Base-by-base conservation (phyloP, 371 early-diverging fungal genomes). In the Zancudomyces culisetae region DNA sequence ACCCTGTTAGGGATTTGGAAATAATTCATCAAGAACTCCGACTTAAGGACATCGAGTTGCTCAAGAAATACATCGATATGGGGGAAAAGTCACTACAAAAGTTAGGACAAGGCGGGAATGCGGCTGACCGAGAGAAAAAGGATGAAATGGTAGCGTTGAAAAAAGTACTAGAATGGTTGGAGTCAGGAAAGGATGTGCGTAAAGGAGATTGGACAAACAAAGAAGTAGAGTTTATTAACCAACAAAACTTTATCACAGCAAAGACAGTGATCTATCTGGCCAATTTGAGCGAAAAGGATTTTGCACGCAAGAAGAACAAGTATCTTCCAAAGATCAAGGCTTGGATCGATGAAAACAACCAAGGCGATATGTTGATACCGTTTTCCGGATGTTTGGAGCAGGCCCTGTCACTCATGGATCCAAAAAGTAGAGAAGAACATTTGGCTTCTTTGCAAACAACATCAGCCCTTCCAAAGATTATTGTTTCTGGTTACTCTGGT, bases 241-340 rank as follows among this genome's bases (percentile, higher is more conserved):
- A 70, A 27, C 73, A 94, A 49, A 83, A 83, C 55, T 78, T 99
- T 49, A 73, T 99, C 51, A 96, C 98, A 1, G 90, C 96, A 52
- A 99, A 98, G 68, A 91, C 95, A 23, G 92, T 98, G 28, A 90
- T 97, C 43, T 95, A 97, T 63, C 78, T 99, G 48, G 88, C 84
- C 59, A 99, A 99, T 69, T 73, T 98, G 55, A 78, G 80, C 58
- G 87, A 88, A 62, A 75, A 79, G 53, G 93, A 94, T 52, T 98
- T 78, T 60, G 43, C 82, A 47, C 74, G 89, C 62, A 80, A 82
- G 74, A 86, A 87, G 84, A 84, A 91, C 77, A 87, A 92, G 80
- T 87, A 79, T 61, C 71, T 92, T 43, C 74, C 80, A 45, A 78
- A 82, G 71, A 84, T 93, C 66, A 86, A 89, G 71, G 76, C 70